Conservation (phyloP, 352 stramenopile genomes). For the Phytophthora melonis region DNA sequence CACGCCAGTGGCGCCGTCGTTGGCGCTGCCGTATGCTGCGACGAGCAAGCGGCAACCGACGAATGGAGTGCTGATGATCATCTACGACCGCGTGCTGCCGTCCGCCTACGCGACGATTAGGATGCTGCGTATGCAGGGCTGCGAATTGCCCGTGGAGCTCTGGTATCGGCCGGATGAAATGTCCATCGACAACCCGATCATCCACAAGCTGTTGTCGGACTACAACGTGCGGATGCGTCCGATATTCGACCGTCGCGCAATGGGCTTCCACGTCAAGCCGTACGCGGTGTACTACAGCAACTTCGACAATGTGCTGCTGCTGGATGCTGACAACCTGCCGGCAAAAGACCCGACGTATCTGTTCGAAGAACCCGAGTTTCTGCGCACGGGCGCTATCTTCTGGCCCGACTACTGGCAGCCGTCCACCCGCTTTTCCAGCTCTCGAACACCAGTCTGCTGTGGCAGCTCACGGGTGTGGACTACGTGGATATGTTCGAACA, state of each 20-base stretch:
- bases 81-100: conserved; percentile 86
- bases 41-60: conserved; percentile 59
- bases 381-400: conserved; percentile 82
- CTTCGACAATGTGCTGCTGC: conserved; percentile 85
- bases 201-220: conserved; percentile 70
- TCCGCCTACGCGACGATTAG: conserved; percentile 83
- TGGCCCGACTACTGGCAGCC: conserved; percentile 90
- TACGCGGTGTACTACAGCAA: conserved; percentile 90
- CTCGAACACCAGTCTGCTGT: conserved; percentile 76
- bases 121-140: conserved; percentile 81
- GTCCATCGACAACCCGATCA: conserved; percentile 83
- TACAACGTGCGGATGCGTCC: conserved; percentile 83
- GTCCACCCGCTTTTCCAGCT: conserved; percentile 83
- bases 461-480: conserved; percentile 76
- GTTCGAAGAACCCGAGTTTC: conserved; percentile 83
- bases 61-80: conserved; percentile 86
- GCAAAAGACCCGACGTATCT: conserved; percentile 86
- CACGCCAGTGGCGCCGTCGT: conserved; percentile 67
- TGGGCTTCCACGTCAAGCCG: conserved; percentile 85
- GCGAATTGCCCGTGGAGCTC: conserved; percentile 80
- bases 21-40: conserved; percentile 61
- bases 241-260: conserved; percentile 81
- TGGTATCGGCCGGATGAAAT: conserved; percentile 91
- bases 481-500: conserved; percentile 89
- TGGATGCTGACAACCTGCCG: conserved; percentile 87